Evolutionary conservation across 139 green algal genomes (phyloP).

Genomic region (Chlorella sorokiniana): DNA sequence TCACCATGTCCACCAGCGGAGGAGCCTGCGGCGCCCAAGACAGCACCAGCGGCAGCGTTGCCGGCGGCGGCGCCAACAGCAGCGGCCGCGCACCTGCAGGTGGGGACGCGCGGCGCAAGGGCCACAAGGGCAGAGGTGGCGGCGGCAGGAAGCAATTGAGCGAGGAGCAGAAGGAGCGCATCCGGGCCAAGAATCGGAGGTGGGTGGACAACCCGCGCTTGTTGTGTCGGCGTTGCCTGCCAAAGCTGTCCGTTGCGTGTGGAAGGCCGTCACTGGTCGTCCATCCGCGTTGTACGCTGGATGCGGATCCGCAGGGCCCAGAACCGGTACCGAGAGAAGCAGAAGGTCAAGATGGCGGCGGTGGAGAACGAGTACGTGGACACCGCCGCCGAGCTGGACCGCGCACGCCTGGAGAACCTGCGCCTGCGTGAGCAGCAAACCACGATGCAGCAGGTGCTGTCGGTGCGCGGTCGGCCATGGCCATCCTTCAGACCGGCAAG

Average conservation of each 20-base stretch:
- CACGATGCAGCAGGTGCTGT: constrained; percentile 23
- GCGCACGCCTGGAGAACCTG: constrained; percentile 39
- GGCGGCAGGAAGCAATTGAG: constrained; percentile 12
- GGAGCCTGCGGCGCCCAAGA: not conserved
- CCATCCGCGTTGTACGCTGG: not conserved
- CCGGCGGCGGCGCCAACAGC: not conserved
- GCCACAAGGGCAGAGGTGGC: no score
- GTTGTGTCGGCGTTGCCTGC: not conserved
- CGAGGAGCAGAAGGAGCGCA: constrained; percentile 33
- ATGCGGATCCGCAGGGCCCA: constrained; percentile 10
- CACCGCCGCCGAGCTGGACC: constrained; percentile 35
- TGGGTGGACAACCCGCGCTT: not conserved
- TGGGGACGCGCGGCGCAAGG: not conserved
- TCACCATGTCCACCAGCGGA: not conserved
- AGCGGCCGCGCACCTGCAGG: not conserved
- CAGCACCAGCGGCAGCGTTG: not conserved
- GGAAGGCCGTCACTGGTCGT: no score
- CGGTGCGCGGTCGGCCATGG: constrained; percentile 31
- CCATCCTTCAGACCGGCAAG: constrained; percentile 46
- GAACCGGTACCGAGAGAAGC: constrained; percentile 19
- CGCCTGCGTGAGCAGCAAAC: constrained; percentile 3
- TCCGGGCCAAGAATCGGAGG: constrained; percentile 32
- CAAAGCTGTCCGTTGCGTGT: not conserved
- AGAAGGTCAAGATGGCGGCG: constrained; percentile 2
- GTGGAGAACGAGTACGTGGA: constrained; percentile 26